phyloP scores from a whole-genome alignment of 495 filamentous ascomycete genomes.

The Lasiosphaeria hispida region DNA sequence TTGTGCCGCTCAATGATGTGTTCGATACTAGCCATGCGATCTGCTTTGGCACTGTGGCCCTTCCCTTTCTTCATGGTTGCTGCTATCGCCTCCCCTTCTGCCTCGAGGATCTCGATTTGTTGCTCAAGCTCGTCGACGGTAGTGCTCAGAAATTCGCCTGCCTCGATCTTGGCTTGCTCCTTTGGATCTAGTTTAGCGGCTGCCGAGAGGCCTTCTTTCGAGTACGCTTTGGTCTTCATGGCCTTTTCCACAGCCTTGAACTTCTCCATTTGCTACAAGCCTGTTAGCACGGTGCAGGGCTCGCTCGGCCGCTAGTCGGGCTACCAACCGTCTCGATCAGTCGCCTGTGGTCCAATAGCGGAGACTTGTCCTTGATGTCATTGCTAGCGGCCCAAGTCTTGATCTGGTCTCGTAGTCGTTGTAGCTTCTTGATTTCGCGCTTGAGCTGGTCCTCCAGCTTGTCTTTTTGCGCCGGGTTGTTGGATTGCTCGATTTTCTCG shows the following conservation, averaged over 20 bases:
- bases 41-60: slow-evolving; percentile 74
- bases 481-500: slow-evolving; percentile 89
- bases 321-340: slow-evolving; percentile 85
- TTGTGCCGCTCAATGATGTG: slow-evolving; percentile 86
- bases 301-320: background rate
- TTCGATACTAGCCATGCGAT: slow-evolving; percentile 83
- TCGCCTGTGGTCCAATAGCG: slow-evolving; percentile 86
- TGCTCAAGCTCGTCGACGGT: slow-evolving; percentile 93
- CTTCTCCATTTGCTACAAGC: slow-evolving; percentile 90
- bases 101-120: slow-evolving; percentile 89
- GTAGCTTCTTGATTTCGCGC: slow-evolving; percentile 99
- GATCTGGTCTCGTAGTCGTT: slow-evolving; percentile 95
- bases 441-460: slow-evolving; percentile 97
- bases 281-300: slow-evolving; percentile 18
- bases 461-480: slow-evolving; percentile 92
- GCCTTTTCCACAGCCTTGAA: slow-evolving; percentile 99
- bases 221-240: slow-evolving; percentile 99
- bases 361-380: slow-evolving; percentile 98
- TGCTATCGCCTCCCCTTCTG: slow-evolving; percentile 82
- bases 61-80: slow-evolving; percentile 93
- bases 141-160: slow-evolving; percentile 74
- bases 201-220: slow-evolving; percentile 90
- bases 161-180: slow-evolving; percentile 87
- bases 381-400: slow-evolving; percentile 97
- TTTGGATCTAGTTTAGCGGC: slow-evolving; percentile 91